Percentiles rank a stretch among this genome's conserved stretches.
These are phyloP conservation scores for Cystobasidium tubakii DNA, from an alignment of 768 basidiomycete genomes.

Conservation along the genomic window DNA sequence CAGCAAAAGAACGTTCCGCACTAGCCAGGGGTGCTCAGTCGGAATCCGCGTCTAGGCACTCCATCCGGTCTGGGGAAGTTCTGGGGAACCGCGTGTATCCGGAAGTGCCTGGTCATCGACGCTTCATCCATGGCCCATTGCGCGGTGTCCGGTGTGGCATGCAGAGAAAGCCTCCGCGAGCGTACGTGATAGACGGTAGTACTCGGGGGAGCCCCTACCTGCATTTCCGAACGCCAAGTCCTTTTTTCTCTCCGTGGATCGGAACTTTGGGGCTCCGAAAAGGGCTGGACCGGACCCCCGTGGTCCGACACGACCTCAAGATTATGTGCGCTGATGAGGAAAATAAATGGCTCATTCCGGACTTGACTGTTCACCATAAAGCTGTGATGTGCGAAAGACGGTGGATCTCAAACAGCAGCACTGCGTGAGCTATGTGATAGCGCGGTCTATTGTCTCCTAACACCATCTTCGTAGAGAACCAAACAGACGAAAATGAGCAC, in stretches of 20 bases:
- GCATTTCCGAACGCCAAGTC: neutral
- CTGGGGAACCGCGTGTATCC: neutral
- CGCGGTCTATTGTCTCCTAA: too few relatives aligned
- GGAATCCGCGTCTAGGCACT: neutral
- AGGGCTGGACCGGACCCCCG: neutral
- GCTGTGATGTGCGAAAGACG: too few relatives aligned
- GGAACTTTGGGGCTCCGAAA: neutral
- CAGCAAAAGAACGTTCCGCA: neutral
- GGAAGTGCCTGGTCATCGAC: neutral
- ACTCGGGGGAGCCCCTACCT: neutral
- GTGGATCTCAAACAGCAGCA: too few relatives aligned
- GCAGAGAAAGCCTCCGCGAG: neutral
- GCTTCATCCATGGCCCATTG: neutral
- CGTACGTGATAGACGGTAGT: neutral
- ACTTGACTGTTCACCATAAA: neutral
- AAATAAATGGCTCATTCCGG: neutral
- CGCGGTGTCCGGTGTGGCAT: neutral
- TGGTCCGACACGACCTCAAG: neutral
- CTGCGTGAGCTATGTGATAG: too few relatives aligned
- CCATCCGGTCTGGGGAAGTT: neutral
- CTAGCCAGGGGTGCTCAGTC: neutral
- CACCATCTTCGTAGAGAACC: too few relatives aligned
- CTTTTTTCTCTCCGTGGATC: neutral
- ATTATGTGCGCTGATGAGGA: neutral
- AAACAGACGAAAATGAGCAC: too few relatives aligned